Evolutionary conservation across 1,139 yeast species (phyloP).

Genomic region (Suhomyces wounanorum): DNA sequence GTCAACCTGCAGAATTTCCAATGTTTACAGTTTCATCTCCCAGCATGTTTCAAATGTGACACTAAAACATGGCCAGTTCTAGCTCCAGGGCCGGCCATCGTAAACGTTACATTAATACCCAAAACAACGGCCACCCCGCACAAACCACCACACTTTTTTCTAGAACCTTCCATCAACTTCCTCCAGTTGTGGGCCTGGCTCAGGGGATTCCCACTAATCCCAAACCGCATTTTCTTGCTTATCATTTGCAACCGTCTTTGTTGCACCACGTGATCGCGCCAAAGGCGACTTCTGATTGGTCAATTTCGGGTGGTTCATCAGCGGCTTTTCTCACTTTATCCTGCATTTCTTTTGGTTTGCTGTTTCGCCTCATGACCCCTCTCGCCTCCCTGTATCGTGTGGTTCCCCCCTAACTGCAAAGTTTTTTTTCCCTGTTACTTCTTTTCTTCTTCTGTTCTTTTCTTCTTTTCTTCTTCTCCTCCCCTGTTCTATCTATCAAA

Average conservation of each 20-base stretch:
- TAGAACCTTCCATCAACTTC: not conserved
- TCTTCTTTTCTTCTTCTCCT: conserved; percentile 9
- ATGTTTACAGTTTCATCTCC: too few relatives aligned
- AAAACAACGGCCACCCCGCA: too few relatives aligned
- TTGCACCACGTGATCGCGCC: conserved; percentile 2
- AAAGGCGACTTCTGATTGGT: conserved; percentile 9
- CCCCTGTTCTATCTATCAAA: not conserved
- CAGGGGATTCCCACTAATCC: not conserved
- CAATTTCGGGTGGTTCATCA: not conserved
- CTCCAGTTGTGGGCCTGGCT: too few relatives aligned
- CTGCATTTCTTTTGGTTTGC: conserved; percentile 12
- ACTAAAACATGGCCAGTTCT: too few relatives aligned
- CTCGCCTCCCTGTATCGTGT: not conserved
- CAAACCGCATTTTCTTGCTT: not conserved
- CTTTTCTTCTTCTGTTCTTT: too few relatives aligned
- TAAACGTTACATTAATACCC: not conserved
- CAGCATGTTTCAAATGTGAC: too few relatives aligned
- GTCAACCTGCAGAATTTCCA: too few relatives aligned
- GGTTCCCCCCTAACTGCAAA: conserved; percentile 12
- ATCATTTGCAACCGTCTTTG: not conserved
- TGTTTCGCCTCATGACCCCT: conserved; percentile 9
- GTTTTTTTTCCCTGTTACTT: conserved; percentile 11
- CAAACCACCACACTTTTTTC: not conserved
- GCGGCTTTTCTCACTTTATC: conserved; percentile 5
- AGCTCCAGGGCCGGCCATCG: not conserved